Evolutionary conservation across 208 protist genomes (phyloP), one percentile per base, ranked within the genome.

Genomic region (Spongospora subterranea): DNA sequence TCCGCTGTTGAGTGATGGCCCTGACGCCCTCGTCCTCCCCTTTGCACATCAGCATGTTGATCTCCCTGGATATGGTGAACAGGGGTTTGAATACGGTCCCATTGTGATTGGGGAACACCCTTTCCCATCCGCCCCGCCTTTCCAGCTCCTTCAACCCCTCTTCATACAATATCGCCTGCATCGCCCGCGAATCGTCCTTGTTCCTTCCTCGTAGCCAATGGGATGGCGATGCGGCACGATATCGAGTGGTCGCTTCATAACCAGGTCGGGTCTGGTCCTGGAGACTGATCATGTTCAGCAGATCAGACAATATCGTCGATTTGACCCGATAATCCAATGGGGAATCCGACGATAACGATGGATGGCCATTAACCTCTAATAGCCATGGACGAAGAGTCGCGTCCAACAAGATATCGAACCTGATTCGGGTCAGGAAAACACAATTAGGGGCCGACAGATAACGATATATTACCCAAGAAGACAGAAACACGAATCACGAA

Each of bases 361-460:
- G 92, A 35, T 40, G 41, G 38, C 88, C 41, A 91, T 93, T 93
- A 0, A 93, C 88, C 89, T 93, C 92, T 53, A 93, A 46, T 50
- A 93, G 41, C 89, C 90, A 92, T 0, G 92, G 92, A 29, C 88
- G 54, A 24, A 93, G 92, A 11, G 65, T 45, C 13, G 64, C 71
- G 88, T 93, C 92, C 35, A 93, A 39, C 29, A 93, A 90, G 45
- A 93, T 89, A 71, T 93, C 92, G 88, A 92, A 92, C 64, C 92
- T 91, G 45, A 77, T 41, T 11, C 41, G 1, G 41, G 46, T 13
- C 53, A 60, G 11, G 13, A 38, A 35, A n/a, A 32, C 17, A 35
- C 45, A 35, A 77, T 90, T 38, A 20, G 88, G 17, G 1, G 88
- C 54, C 17, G 54, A 17, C 17, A 17, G 54, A 65, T 29, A 17